Conservation (phyloP, 169 alveolate genomes). For the Fabrea salina region DNA sequence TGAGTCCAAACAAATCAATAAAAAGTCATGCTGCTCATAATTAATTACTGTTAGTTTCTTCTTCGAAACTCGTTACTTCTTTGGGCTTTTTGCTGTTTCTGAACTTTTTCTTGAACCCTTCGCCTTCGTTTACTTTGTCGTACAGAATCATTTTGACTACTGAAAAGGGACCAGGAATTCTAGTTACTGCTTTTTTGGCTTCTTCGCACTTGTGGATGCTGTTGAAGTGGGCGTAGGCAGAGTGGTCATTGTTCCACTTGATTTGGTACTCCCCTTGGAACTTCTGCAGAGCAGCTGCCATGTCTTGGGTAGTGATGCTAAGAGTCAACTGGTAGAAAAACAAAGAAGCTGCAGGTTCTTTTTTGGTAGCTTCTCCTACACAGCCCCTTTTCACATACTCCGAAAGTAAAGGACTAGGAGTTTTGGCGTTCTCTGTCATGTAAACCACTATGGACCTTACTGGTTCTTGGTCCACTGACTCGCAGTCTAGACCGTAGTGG, state of each 20-base stretch:
- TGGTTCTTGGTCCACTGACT: conserved; percentile 46
- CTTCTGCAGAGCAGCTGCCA: conserved; percentile 1
- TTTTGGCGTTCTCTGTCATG: conserved; percentile 47
- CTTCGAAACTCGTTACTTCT: conserved; percentile 9
- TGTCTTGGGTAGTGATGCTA: neutral
- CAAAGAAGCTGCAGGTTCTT: neutral
- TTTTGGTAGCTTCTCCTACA: conserved; percentile 37
- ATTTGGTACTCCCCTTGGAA: conserved; percentile 22
- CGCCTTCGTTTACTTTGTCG: neutral
- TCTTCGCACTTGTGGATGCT: conserved; percentile 12
- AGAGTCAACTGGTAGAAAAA: conserved; percentile 10
- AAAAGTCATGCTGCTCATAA: too few species aligned
- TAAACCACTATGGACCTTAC: conserved; percentile 53
- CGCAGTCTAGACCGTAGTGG: conserved; percentile 65
- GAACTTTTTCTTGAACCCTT: conserved; percentile 24
- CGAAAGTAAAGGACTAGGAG: conserved; percentile 59
- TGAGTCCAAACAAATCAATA: too few species aligned
- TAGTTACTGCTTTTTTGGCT: neutral
- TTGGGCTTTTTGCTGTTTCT: conserved; percentile 3
- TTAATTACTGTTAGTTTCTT: too few species aligned
- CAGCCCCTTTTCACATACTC: conserved; percentile 69
- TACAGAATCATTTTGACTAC: conserved; percentile 4
- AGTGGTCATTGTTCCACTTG: conserved; percentile 33
- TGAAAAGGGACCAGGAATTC: conserved; percentile 27
- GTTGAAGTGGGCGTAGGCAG: conserved; percentile 18